Evolutionary conservation across 805 yeast genomes (phyloP).

Genomic region (Citeromyces nyonsensis): DNA sequence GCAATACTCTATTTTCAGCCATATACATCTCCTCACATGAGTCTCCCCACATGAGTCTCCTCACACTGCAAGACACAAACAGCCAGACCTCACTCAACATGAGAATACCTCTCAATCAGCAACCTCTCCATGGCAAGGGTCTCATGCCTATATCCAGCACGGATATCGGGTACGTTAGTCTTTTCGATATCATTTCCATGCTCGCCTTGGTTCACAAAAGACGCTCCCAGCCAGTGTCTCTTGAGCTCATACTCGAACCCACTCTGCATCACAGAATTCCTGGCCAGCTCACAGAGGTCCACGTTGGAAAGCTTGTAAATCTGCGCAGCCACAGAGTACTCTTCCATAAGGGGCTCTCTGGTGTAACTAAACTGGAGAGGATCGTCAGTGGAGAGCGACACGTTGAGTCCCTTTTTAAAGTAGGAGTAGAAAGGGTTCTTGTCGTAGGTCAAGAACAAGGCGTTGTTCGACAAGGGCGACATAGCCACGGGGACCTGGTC

Average conservation of each 20-base stretch:
- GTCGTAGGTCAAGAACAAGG: conserved; percentile 87
- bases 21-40: too few species aligned
- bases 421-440: conserved; percentile 90
- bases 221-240: conserved; percentile 82
- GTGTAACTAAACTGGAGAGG: conserved; percentile 96
- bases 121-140: conserved; percentile 61
- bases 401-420: conserved; percentile 88
- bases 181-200: conserved; percentile 82
- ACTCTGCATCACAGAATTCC: conserved; percentile 82
- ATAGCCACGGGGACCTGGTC: conserved; percentile 96
- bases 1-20: too few species aligned
- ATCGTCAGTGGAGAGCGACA: conserved; percentile 91
- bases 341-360: conserved; percentile 93
- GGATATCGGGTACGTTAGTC: conserved; percentile 86
- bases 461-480: conserved; percentile 96
- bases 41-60: too few species aligned
- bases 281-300: conserved; percentile 94
- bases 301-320: conserved; percentile 88
- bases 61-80: too few species aligned
- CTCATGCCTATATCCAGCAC: conserved; percentile 74
- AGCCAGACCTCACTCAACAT: conserved; percentile 2
- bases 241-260: conserved; percentile 86
- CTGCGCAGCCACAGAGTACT: conserved; percentile 96
- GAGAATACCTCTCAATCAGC: conserved; percentile 43
- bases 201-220: conserved; percentile 41